Evolutionary conservation across 1,284 basidiomycete species (phyloP).

Genomic region (Naganishia sp.): DNA sequence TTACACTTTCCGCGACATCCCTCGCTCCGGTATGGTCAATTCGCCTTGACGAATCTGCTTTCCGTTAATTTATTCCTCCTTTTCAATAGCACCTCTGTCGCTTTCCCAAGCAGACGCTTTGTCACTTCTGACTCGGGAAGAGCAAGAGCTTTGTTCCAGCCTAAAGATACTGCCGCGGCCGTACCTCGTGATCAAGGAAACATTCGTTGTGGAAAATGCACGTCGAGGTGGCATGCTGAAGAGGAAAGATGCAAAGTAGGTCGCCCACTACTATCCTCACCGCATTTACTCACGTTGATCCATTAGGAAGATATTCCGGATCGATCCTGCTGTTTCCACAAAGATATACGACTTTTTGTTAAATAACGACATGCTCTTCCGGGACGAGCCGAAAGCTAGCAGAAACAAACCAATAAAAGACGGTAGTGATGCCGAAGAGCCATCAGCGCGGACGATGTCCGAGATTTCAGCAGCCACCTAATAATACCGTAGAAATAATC

Average conservation of each 20-base stretch:
- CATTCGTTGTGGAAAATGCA: conserved; percentile 84
- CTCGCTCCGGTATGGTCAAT: conserved; percentile 27
- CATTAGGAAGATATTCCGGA: conserved; percentile 18
- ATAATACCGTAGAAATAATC: neutral
- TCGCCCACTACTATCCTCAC: neutral
- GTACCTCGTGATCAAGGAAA: conserved; percentile 89
- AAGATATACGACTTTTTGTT: conserved; percentile 12
- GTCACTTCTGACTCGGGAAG: conserved; percentile 79
- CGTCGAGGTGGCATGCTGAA: conserved; percentile 82
- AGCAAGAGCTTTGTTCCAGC: conserved; percentile 82
- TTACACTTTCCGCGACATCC: conserved; percentile 18
- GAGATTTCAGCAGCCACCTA: conserved; percentile 1
- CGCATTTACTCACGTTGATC: neutral
- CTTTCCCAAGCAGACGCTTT: conserved; percentile 69
- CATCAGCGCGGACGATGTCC: neutral
- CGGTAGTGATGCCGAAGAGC: neutral
- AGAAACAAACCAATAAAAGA: conserved; percentile 6
- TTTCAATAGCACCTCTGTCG: conserved; percentile 64
- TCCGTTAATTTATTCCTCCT: neutral
- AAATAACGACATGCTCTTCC: conserved; percentile 9
- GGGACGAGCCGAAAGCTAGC: conserved; percentile 4
- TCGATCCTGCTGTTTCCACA: conserved; percentile 18
- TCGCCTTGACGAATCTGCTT: neutral
- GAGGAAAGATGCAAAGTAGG: conserved; percentile 67
- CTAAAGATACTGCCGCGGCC: conserved; percentile 87